Evolutionary conservation across 1,139 yeast species (phyloP), one percentile per base, ranked within the genome.

Genomic region (Yamadazyma aaseri): DNA sequence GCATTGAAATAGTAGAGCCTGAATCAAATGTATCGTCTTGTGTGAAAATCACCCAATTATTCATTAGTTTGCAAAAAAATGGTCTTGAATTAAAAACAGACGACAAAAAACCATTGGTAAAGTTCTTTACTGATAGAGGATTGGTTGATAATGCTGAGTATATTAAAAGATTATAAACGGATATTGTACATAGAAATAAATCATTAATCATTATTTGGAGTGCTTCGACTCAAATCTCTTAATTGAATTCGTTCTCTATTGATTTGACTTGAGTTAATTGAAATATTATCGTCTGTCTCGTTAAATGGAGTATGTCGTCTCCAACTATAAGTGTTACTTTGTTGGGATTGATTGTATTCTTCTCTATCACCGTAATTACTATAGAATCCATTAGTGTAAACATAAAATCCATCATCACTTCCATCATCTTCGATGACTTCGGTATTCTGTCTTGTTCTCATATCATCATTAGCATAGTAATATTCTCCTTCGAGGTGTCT

Each of bases 381-480:
- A 44, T 59, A 56, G 40, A 68, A 68, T n/a, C 73, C 74, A 41
- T 67, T 64, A 3, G 76, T 64, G 41, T 64, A 69, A 7, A 68
- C 71, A 41, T 57, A 64, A 35, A 70, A 67, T 7, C 75, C 75
- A 41, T 68, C 74, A 35, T 70, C 76, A 44, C 74, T 67, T 6
- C 53, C 63, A 26, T 46, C 36, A 20, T 47, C 49, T 20, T 43
- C 47, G 10, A 31, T 14, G 4, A 50, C 41, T 22, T 49, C 50
- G 17, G 55, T 45, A 15, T 39, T 33, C 2, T 38, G 24, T 29
- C 59, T 48, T 8, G 35, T 21, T 37, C 70, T 49, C 71, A 69
- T 65, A 30, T 65, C 73, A 38, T 65, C 71, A 38, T 59, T 58
- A 9, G 49, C 58, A 33, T 58, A 53, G 13, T 45, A 51, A 13